These are phyloP conservation scores for Agaricales sp. DNA, from an alignment of 1,284 basidiomycete genomes.

Conservation along the genomic window DNA sequence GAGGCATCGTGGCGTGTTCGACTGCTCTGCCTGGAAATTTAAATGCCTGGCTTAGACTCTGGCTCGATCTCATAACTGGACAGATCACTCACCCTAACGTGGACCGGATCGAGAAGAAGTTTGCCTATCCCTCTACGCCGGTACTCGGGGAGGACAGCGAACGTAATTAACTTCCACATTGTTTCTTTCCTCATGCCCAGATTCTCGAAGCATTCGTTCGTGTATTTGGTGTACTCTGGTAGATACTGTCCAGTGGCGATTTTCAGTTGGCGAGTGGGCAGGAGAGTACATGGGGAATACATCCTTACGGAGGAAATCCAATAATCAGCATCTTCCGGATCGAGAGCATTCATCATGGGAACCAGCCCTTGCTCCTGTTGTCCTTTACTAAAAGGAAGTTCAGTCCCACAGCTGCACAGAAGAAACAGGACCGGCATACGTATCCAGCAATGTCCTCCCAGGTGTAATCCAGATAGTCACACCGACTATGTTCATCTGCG, in stretches of 20 bases:
- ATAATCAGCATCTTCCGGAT: neutral
- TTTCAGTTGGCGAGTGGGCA: neutral
- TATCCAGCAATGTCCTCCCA: neutral
- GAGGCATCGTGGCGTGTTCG: neutral
- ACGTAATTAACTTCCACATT: neutral
- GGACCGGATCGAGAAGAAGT: neutral
- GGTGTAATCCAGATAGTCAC: neutral
- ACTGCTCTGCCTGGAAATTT: neutral
- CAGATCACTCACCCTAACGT: neutral
- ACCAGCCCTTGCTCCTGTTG: neutral
- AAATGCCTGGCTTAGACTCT: no score
- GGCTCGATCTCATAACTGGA: no score
- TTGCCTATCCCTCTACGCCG: neutral
- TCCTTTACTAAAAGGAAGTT: neutral
- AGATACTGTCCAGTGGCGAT: neutral
- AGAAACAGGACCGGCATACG: neutral
- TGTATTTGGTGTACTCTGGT: neutral
- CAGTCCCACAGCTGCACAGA: no score
- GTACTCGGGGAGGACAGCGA: neutral
- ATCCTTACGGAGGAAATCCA: neutral
- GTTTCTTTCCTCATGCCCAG: neutral
- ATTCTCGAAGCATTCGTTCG: neutral
- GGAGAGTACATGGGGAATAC: no score
- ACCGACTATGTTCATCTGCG: neutral
- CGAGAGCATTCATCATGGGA: neutral